Base-by-base conservation (phyloP, 352 stramenopile genomes). In the Thalassiosira hispida region DNA sequence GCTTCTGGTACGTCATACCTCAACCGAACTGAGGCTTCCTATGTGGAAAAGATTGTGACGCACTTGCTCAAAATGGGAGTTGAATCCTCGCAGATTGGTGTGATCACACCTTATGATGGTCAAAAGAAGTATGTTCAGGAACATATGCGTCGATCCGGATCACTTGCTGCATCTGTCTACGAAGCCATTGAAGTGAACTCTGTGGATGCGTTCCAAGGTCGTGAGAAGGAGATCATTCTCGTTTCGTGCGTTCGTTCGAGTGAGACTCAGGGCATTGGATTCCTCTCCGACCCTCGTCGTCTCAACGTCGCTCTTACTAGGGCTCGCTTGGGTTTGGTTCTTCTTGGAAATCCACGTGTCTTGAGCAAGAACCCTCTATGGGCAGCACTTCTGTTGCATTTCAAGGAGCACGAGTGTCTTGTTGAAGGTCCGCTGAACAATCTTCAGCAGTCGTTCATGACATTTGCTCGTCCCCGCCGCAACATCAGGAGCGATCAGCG, bases 221-320 rank as follows among this genome's bases (percentile, higher is more conserved):
- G 98, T 38, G 98, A 99, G 80, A 99, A 99, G 87, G 97, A 99
- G 85, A 94, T 98, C 57, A 99, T 99, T 75, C 73, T 96, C 1
- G 84, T 96, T 20, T 98, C 96, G 8, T 99, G 97, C 83, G 98
- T 99, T 29, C 95, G 96, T 57, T 99, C 97, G n/a, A 99, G 98
- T 83, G 96, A 99, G 71, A 97, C 97, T 81, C 96, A 99, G 64
- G 97, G 97, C 16, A 99, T 99, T 81, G 98, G 98, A 22, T 99
- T 99, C 81, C 77, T 99, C 23, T 98, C 95, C 35, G 98, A 99
- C 83, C 91, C 96, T 35, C 96, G 98, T 27, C 96, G 98, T 83
- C 86, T 99, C 65, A 99, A 99, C 89, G 98, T 99, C 1, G 97
- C 98, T 42, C 91, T 99, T 9, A 99, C 98, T 14, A 92, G 98